These are phyloP conservation scores for Achlya hypogyna DNA, from an alignment of 352 stramenopile species.

Conservation along the genomic window DNA sequence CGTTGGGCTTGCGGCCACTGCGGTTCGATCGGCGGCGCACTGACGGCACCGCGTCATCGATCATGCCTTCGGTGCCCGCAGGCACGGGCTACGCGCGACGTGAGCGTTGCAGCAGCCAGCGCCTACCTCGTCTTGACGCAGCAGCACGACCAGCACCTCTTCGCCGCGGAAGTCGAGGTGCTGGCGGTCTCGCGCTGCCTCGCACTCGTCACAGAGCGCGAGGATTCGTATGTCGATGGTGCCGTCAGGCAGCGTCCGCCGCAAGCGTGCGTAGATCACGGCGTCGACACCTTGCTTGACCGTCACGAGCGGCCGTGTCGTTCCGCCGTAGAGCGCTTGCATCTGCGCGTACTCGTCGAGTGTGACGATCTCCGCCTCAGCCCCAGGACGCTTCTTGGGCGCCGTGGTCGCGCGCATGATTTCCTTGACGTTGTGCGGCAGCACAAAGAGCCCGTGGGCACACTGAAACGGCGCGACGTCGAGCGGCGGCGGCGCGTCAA, in stretches of 20 bases:
- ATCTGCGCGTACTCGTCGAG: constrained; percentile 3
- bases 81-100: no score
- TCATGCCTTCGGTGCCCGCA: no score
- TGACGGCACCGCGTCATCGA: neutral
- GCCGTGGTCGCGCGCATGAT: constrained; percentile 49
- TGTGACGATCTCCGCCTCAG: neutral
- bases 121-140: constrained; percentile 41
- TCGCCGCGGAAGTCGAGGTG: constrained; percentile 59
- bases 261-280: constrained; percentile 28
- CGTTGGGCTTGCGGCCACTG: constrained; percentile 40
- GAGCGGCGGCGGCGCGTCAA: constrained; percentile 28
- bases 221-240: constrained; percentile 17
- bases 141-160: constrained; percentile 48
- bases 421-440: constrained; percentile 37
- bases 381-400: neutral
- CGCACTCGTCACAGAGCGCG: constrained; percentile 43
- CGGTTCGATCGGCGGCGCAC: constrained; percentile 55
- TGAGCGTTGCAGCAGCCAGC: constrained; percentile 31
- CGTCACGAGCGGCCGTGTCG: neutral
- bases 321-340: neutral
- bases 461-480: constrained; percentile 34
- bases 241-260: constrained; percentile 24
- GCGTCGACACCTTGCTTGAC: constrained; percentile 44
- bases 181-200: constrained; percentile 30
- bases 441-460: constrained; percentile 25